Evolutionary conservation across 306 rosid genomes (phyloP).

Genomic region (Cicer chorassanicum): DNA sequence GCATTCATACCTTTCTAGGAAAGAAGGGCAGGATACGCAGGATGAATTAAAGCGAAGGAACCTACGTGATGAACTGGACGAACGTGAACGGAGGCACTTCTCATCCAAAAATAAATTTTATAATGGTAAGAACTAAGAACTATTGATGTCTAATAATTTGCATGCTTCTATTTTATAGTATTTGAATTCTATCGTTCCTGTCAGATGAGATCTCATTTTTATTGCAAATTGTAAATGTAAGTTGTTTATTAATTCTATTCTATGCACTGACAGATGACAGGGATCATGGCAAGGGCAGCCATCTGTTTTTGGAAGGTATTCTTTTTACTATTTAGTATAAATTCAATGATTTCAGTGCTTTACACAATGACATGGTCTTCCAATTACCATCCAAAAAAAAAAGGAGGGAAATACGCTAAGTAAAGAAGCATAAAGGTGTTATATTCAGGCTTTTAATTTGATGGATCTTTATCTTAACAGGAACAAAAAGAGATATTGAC

Average conservation of each 20-base stretch:
- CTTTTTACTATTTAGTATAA: constrained; percentile 3
- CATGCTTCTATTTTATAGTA: not conserved
- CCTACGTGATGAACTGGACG: constrained; percentile 89
- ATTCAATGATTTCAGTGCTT: constrained; percentile 24
- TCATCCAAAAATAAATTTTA: constrained; percentile 83
- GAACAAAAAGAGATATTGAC: constrained; percentile 73
- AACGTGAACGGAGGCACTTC: constrained; percentile 90
- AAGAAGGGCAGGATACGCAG: constrained; percentile 86
- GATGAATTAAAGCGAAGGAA: constrained; percentile 87
- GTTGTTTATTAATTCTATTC: constrained; percentile 35
- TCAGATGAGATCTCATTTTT: not conserved
- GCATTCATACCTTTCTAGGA: constrained; percentile 54
- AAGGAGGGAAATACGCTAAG: not conserved
- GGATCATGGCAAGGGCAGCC: constrained; percentile 79
- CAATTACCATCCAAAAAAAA: not conserved
- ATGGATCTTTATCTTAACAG: constrained; percentile 49
- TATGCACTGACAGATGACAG: constrained; percentile 76
- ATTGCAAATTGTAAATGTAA: constrained; percentile 19
- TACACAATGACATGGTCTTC: not conserved
- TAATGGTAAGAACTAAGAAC: constrained; percentile 59
- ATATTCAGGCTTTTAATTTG: constrained; percentile 27
- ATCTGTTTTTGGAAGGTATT: constrained; percentile 81
- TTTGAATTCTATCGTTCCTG: constrained; percentile 22
- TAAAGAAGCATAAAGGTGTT: not conserved
- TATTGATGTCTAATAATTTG: not conserved